Base-by-base conservation (phyloP, 257 asterid species). In the Cinchona pubescens region DNA sequence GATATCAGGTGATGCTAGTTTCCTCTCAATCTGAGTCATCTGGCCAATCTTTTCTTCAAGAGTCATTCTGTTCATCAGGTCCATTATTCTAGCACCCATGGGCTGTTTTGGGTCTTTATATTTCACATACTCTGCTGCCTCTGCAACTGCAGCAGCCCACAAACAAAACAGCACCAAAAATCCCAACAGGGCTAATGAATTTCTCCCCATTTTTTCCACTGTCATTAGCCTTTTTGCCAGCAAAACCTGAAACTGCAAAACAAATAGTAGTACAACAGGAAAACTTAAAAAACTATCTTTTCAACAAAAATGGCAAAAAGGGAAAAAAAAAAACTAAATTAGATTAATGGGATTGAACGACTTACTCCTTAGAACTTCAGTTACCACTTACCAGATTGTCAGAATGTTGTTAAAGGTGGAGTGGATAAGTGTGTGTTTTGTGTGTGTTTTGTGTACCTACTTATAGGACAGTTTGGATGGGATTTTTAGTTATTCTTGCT, bases 11-110 rank as follows among this genome's bases (percentile, higher is more conserved):
- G 94, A 61, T 32, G 96, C 94, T 27, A 83, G n/a, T 73, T 81
- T 59, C 76, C 94, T 86, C 86, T 90, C 98, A 82, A 92, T 89
- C 86, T 92, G 97, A 25, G 85, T 79, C 98, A 92, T 92, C 72
- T 92, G 98, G 1, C 98, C 98, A 74, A 92, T 91, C 86, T 92
- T 92, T 75, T 92, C 97, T 70, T 84, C 94, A 59, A 92, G 83
- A 13, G 87, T 92, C 97, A 92, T 89, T 71, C 84, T 84, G 23
- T 62, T 67, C 94, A 91, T 82, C 85, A 91, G 83, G 45, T 92
- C 98, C 67, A 75, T 91, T 73, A 92, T 87, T 69, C 97, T 83
- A 15, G 15, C 84, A 75, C 79, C 83, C 38, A 89, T 23, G 0
- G 91, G 89, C 88, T 88, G 96, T 70, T 79, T 82, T 38, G 96